Evolutionary conservation across 495 filamentous ascomycete species (phyloP).

Genomic region (Penicillium pulvis): DNA sequence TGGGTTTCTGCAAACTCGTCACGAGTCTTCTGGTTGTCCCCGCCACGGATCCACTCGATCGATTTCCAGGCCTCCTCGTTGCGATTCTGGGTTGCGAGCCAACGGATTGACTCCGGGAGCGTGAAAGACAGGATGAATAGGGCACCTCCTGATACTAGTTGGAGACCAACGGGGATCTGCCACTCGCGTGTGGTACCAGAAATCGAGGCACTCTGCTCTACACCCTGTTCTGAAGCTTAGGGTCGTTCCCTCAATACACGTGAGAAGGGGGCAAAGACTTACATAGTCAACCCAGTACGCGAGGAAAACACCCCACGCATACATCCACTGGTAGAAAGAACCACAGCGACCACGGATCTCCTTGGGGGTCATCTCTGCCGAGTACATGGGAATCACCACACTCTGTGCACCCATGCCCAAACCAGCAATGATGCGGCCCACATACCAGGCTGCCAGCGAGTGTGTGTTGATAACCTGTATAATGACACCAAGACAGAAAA

Average conservation of each 20-base stretch:
- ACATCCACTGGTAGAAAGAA: slow-evolving; percentile 55
- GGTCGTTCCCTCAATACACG: background rate
- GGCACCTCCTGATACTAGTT: slow-evolving; percentile 49
- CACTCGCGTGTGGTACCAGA: slow-evolving; percentile 56
- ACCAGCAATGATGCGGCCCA: slow-evolving; percentile 54
- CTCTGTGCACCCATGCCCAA: slow-evolving; percentile 59
- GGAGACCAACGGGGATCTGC: slow-evolving; percentile 57
- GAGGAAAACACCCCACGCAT: slow-evolving; percentile 52
- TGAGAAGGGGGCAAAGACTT: slow-evolving; percentile 13
- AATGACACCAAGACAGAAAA: slow-evolving; percentile 50
- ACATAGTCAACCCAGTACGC: slow-evolving; percentile 58
- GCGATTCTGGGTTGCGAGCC: slow-evolving; percentile 48
- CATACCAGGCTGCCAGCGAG: slow-evolving; percentile 45
- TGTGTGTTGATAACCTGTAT: slow-evolving; percentile 48
- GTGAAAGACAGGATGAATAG: slow-evolving; percentile 51
- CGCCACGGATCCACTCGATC: slow-evolving; percentile 52
- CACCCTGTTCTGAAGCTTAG: slow-evolving; percentile 17
- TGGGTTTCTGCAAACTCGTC: slow-evolving; percentile 51
- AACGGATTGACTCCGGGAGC: slow-evolving; percentile 52
- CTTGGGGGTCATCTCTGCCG: slow-evolving; percentile 58
- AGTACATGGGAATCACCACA: slow-evolving; percentile 59
- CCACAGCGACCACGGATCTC: slow-evolving; percentile 56
- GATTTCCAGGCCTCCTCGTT: slow-evolving; percentile 46
- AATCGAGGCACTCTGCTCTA: slow-evolving; percentile 50
- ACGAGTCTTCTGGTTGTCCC: slow-evolving; percentile 33